Conservation (phyloP, 163 green algal genomes). For the Scenedesmus sp. region DNA sequence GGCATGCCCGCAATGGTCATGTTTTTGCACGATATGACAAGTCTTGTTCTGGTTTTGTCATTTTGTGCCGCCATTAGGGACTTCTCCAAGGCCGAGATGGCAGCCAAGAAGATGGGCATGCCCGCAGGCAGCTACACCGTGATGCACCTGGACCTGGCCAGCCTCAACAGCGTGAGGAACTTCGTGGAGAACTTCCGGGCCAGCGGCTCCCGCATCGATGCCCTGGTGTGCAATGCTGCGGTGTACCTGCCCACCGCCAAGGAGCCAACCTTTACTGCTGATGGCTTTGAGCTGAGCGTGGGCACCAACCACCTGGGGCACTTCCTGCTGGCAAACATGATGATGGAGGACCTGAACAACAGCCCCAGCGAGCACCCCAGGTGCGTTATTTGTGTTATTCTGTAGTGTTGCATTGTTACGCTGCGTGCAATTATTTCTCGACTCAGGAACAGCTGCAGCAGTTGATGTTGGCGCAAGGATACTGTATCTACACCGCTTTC, state of each 20-base stretch:
- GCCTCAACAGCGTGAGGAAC: slow-evolving; percentile 82
- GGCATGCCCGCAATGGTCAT: slow-evolving; percentile 60
- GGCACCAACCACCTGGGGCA: slow-evolving; percentile 95
- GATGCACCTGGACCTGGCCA: slow-evolving; percentile 92
- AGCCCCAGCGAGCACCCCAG: slow-evolving; percentile 52
- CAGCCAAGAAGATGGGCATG: slow-evolving; percentile 71
- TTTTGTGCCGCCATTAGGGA: slow-evolving; percentile 26
- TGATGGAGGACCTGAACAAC: slow-evolving; percentile 88
- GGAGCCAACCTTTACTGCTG: slow-evolving; percentile 89
- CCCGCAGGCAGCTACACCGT: slow-evolving; percentile 82
- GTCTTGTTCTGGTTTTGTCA: background rate
- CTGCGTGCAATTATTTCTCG: background rate
- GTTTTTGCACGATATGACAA: background rate
- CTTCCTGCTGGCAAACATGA: slow-evolving; percentile 92
- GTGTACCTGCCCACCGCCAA: slow-evolving; percentile 92
- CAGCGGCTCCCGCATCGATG: slow-evolving; percentile 75
- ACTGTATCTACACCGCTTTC: no score
- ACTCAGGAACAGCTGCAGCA: no score
- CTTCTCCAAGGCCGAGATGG: slow-evolving; percentile 66
- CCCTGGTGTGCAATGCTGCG: slow-evolving; percentile 94
- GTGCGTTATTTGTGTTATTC: background rate
- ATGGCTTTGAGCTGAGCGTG: slow-evolving; percentile 89
- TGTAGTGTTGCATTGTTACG: background rate
- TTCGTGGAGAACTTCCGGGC: slow-evolving; percentile 86
- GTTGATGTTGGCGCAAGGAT: no score